phyloP scores from a whole-genome alignment of 257 asterid species.

The Thymus mandschuricus region DNA sequence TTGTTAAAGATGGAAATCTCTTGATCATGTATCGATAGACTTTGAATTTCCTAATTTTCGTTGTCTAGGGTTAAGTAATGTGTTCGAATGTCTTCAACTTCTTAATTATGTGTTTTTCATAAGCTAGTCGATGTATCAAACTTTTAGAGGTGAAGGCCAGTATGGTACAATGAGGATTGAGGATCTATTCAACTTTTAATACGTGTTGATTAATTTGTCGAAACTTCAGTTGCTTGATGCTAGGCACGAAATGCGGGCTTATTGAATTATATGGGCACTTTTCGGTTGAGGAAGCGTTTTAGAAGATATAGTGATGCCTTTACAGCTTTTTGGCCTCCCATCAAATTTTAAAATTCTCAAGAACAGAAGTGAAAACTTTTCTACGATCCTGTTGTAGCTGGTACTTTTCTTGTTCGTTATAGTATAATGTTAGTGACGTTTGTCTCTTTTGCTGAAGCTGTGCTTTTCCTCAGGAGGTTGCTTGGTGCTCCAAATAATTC shows the following conservation, averaged over 20 bases:
- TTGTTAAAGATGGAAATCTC: neutral
- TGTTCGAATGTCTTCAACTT: neutral
- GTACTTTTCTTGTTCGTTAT: slow-evolving; percentile 2
- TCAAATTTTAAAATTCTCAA: neutral
- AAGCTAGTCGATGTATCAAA: neutral
- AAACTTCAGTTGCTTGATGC: neutral
- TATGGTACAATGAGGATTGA: slow-evolving; percentile 9
- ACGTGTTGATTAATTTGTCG: neutral
- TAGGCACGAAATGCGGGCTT: neutral
- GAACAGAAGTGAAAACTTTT: neutral
- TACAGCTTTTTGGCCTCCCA: neutral
- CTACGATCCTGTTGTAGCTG: slow-evolving; percentile 9
- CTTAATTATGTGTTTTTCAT: neutral
- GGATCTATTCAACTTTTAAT: slow-evolving; percentile 1
- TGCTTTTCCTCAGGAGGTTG: neutral
- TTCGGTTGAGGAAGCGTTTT: slow-evolving; percentile 1
- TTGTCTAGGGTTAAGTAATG: neutral
- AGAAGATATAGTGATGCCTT: slow-evolving; percentile 1
- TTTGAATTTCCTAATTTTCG: neutral
- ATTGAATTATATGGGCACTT: neutral
- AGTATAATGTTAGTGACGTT: neutral
- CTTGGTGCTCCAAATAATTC: neutral
- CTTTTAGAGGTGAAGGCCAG: neutral
- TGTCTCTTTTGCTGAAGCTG: slow-evolving; percentile 10
- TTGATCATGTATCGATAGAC: neutral